Conservation (phyloP, 2,329 filamentous ascomycete species). For the Aspergillus fumigatus region DNA sequence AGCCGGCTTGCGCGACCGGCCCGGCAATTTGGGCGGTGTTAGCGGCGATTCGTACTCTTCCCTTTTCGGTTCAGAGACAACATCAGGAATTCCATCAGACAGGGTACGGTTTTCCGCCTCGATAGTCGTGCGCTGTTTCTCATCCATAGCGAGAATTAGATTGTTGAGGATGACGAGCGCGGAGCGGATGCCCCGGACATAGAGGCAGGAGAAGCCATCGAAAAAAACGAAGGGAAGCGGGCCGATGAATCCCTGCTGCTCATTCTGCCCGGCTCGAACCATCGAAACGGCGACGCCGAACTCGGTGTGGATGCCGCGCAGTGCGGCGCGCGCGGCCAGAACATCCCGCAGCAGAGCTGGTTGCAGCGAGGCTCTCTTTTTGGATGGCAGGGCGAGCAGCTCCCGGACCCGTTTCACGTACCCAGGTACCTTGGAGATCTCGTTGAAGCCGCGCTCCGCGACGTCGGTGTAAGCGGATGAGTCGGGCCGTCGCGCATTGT, state of each 20-base stretch:
- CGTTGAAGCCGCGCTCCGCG: constrained; percentile 25
- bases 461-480: constrained; percentile 28
- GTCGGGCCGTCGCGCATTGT: constrained; percentile 24
- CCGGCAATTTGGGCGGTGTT: constrained; percentile 11
- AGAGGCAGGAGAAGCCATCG: constrained; percentile 15
- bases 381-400: constrained; percentile 5
- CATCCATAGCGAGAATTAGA: constrained; percentile 16
- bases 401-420: constrained; percentile 19
- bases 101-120: constrained; percentile 13
- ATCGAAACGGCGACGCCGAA: constrained; percentile 21
- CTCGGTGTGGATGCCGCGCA: constrained; percentile 23
- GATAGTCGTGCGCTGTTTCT: constrained; percentile 12
- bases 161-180: constrained; percentile 19
- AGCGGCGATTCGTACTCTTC: not conserved
- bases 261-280: constrained; percentile 14
- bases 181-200: constrained; percentile 17
- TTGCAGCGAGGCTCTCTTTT: constrained; percentile 7
- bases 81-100: constrained; percentile 1
- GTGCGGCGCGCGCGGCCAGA: constrained; percentile 15
- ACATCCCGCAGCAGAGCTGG: constrained; percentile 15
- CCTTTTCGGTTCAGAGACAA: not conserved
- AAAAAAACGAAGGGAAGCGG: constrained; percentile 20
- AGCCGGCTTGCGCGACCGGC: constrained; percentile 1
- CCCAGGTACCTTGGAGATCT: constrained; percentile 25
- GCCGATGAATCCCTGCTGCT: constrained; percentile 15